Conservation (phyloP, 495 filamentous ascomycete genomes). For the Podospora sp. region DNA sequence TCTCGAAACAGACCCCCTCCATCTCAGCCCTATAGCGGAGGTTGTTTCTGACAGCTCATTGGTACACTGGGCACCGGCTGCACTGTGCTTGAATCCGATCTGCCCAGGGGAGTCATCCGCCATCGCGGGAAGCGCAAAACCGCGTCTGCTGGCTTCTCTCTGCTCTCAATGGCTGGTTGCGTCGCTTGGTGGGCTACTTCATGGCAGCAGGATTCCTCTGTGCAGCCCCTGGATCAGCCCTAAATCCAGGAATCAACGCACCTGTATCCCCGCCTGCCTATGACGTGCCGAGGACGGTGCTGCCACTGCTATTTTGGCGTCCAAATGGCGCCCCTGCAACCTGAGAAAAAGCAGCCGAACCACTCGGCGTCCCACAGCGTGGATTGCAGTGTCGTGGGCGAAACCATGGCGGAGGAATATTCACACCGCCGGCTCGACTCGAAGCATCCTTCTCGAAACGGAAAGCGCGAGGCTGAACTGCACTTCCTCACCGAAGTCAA, state of each 20-base stretch:
- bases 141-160: neutral
- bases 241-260: slow-evolving; percentile 20
- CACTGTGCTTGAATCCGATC: slow-evolving; percentile 13
- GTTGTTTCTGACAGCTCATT: slow-evolving; percentile 9
- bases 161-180: slow-evolving; percentile 24
- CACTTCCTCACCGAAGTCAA: neutral
- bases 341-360: neutral
- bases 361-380: neutral
- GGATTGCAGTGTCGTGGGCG: slow-evolving; percentile 3
- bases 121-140: slow-evolving; percentile 1
- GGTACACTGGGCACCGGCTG: slow-evolving; percentile 13
- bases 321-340: neutral
- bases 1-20: slow-evolving; percentile 20
- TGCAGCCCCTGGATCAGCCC: slow-evolving; percentile 27
- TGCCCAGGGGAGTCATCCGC: slow-evolving; percentile 16
- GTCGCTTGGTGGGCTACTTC: neutral
- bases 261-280: neutral
- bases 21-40: slow-evolving; percentile 31
- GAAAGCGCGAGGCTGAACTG: neutral
- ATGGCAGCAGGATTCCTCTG: neutral
- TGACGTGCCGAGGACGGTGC: slow-evolving; percentile 7
- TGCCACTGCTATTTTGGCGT: slow-evolving; percentile 9
- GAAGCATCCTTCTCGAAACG: neutral
- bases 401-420: slow-evolving; percentile 1
- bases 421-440: slow-evolving; percentile 1